Conservation (phyloP, 441 rosid genomes). For the Aleurites moluccanus region DNA sequence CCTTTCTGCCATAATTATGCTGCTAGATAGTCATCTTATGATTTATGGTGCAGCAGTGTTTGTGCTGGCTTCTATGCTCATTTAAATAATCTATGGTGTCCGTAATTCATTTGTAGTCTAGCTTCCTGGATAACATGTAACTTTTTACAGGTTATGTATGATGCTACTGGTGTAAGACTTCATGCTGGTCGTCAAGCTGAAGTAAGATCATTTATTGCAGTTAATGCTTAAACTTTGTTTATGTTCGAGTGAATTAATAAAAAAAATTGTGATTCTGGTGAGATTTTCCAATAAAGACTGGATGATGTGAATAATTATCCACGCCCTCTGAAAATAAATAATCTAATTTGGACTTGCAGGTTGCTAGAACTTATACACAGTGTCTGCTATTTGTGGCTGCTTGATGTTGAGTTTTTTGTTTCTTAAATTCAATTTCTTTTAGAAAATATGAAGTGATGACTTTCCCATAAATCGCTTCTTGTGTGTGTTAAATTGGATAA, state of each 20-base stretch:
- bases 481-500: neutral
- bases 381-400: neutral
- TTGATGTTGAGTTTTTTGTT: neutral
- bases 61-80: neutral
- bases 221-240: neutral
- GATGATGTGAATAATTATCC: neutral
- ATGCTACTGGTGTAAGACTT: constrained; percentile 90
- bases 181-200: constrained; percentile 99
- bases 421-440: neutral
- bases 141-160: constrained; percentile 85
- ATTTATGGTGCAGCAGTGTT: neutral
- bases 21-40: neutral
- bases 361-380: neutral
- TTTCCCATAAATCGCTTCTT: neutral
- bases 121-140: constrained; percentile 4
- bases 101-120: neutral
- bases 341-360: neutral
- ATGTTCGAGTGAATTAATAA: neutral
- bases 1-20: constrained; percentile 14
- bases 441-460: neutral
- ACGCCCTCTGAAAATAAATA: neutral
- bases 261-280: constrained; percentile 5
- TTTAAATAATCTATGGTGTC: neutral
- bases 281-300: neutral
- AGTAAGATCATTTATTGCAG: constrained; percentile 39